These are phyloP conservation scores for Globisporangium apiculatum DNA, from an alignment of 352 stramenopile species.

Conservation along the genomic window DNA sequence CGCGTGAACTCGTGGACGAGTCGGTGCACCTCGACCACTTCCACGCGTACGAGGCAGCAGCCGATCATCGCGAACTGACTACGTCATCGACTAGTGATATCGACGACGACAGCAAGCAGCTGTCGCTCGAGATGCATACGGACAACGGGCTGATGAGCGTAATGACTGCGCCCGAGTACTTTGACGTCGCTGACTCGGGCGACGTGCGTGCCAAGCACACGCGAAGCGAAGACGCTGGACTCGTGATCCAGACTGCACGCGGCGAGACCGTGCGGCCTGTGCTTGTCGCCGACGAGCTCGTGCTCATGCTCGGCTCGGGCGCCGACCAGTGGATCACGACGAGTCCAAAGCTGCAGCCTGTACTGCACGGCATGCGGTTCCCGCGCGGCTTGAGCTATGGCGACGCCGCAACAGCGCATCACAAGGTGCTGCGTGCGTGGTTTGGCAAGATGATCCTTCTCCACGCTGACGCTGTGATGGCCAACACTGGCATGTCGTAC, in stretches of 20 bases:
- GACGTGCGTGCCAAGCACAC: conserved; percentile 35
- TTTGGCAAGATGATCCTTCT: conserved; percentile 67
- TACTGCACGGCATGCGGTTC: conserved; percentile 74
- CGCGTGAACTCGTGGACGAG: conserved; percentile 49
- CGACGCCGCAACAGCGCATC: conserved; percentile 12
- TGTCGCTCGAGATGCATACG: conserved; percentile 71
- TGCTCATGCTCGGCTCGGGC: conserved; percentile 75
- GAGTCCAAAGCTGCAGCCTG: conserved; percentile 37
- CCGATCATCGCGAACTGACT: too few species aligned
- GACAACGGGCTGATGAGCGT: conserved; percentile 73
- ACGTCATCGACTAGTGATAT: not conserved
- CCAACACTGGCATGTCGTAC: conserved; percentile 49
- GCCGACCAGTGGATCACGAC: conserved; percentile 70
- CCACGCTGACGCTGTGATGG: conserved; percentile 32
- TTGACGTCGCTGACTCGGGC: conserved; percentile 37
- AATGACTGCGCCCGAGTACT: conserved; percentile 69
- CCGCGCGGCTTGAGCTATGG: conserved; percentile 35
- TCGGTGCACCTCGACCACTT: conserved; percentile 80
- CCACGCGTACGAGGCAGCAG: conserved; percentile 53
- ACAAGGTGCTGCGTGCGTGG: conserved; percentile 50
- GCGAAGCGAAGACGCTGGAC: conserved; percentile 46
- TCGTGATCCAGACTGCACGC: conserved; percentile 53
- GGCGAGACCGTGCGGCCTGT: conserved; percentile 52
- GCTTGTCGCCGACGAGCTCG: conserved; percentile 60
- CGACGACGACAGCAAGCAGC: conserved; percentile 17